Base-by-base conservation (phyloP, 2,329 filamentous ascomycete species). In the Neoscytalidium dimidiatum region DNA sequence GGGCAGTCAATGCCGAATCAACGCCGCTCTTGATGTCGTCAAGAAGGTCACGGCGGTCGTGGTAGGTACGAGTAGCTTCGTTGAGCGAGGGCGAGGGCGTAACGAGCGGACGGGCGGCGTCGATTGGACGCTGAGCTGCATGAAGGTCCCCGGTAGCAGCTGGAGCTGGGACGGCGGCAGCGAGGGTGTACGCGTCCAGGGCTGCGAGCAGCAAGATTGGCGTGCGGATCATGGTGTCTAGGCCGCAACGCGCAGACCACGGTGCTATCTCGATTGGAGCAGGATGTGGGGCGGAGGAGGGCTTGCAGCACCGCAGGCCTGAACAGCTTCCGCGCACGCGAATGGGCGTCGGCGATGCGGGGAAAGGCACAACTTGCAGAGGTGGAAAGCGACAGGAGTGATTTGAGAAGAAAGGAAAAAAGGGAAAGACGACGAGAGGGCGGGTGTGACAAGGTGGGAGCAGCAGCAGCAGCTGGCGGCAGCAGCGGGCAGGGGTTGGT, bases 11-110 rank as follows among this genome's bases (percentile, higher is more conserved):
- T 26, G 74, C 64, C 51, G 71, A 69, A 14, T 74, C 70, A 0
- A 74, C 74, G 41, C 72, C 73, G 63, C 69, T 74, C 51, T 69
- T 70, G 64, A 77, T 74, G 28, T 77, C 71, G 23, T 69, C 67
- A 13, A 78, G 33, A 14, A 77, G 69, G 67, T 77, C 67, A 56
- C 75, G 70, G 64, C 71, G 71, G 64, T 76, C 66, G 43, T 52
- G 38, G 8, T n/a, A 46, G 31, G 63, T 65, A 19, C 38, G 56
- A 21, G 63, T 60, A 8, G 46, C 52, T 13, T 65, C 31, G 13
- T 44, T 60, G 31, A 65, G 53, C 31, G 35, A 56, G 46, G 63
- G 63, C 44, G 63, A 65, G 35, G 63, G 53, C 4, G 63, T 65
- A 28, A 65, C 61, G 35, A 43, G 41, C 41, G 62, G 44, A 17